Conservation (phyloP, 345 rosid species). For the Camelina sativa region DNA sequence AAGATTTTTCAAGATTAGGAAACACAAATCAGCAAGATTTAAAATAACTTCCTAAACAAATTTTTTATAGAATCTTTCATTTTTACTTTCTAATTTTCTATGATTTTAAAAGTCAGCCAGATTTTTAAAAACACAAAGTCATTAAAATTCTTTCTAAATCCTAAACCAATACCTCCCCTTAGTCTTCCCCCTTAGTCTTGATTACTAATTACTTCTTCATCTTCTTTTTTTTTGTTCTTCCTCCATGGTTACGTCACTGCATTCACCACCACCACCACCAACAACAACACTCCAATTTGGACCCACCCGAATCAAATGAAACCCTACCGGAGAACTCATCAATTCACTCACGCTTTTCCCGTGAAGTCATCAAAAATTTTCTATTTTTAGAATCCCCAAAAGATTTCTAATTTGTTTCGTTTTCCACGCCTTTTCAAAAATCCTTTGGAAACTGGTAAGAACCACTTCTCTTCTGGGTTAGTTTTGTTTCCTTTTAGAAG, state of each 20-base stretch:
- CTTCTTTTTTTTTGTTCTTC: not conserved
- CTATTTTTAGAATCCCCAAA: conserved; percentile 30
- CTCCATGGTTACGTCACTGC: conserved; percentile 42
- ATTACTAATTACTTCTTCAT: conserved; percentile 5
- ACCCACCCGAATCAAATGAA: conserved; percentile 36
- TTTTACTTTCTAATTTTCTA: no score
- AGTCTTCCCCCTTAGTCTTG: no score
- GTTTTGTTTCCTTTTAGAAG: not conserved
- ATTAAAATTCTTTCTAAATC: no score
- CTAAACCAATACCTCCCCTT: no score
- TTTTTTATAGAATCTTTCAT: no score
- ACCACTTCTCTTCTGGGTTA: conserved; percentile 16
- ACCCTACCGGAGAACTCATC: conserved; percentile 41
- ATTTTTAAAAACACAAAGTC: no score
- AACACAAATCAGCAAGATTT: no score
- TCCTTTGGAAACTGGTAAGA: conserved; percentile 30
- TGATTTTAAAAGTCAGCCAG: no score
- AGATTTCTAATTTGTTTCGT: conserved; percentile 26
- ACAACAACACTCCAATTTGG: conserved; percentile 36
- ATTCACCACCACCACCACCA: not conserved
- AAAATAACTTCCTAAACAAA: no score
- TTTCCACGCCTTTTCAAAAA: conserved; percentile 7
- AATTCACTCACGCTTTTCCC: conserved; percentile 33
- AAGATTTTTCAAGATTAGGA: no score
- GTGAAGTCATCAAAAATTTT: conserved; percentile 18